Conservation (phyloP, 2,329 filamentous ascomycete genomes). For the Fusarium clavum region DNA sequence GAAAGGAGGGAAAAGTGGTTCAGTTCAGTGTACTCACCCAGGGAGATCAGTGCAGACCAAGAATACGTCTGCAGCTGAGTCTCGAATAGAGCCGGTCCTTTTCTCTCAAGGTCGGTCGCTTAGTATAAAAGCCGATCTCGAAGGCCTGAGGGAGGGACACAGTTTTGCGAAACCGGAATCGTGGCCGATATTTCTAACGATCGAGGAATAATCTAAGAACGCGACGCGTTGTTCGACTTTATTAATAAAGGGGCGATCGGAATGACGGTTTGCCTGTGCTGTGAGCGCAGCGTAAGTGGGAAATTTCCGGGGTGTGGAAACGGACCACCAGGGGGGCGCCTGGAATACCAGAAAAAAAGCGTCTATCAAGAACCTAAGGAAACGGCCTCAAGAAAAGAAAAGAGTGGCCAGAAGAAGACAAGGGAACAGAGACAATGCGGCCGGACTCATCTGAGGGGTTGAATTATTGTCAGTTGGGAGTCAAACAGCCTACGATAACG, state of each 20-base stretch:
- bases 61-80: constrained; percentile 67
- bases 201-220: constrained; percentile 38
- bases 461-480: constrained; percentile 23
- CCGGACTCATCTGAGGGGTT: constrained; percentile 49
- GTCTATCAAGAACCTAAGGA: constrained; percentile 38
- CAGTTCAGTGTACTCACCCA: constrained; percentile 54
- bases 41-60: constrained; percentile 74
- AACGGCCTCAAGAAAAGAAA: constrained; percentile 47
- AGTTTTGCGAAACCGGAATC: constrained; percentile 35
- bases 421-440: constrained; percentile 44
- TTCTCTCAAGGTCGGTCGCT: constrained; percentile 46
- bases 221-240: constrained; percentile 52
- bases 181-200: constrained; percentile 31
- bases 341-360: constrained; percentile 24
- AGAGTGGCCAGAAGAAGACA: constrained; percentile 41
- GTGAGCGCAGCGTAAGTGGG: constrained; percentile 32
- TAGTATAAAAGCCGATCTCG: constrained; percentile 42
- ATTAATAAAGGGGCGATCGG: constrained; percentile 43
- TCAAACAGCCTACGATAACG: constrained; percentile 28
- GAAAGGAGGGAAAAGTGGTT: constrained; percentile 14
- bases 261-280: constrained; percentile 39
- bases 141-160: constrained; percentile 35
- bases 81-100: constrained; percentile 53
- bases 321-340: constrained; percentile 41
- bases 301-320: constrained; percentile 45